Evolutionary conservation across 169 alveolate genomes (phyloP), one percentile per base, ranked within the genome.

Genomic region (Cryptosporidium tyzzeri): DNA sequence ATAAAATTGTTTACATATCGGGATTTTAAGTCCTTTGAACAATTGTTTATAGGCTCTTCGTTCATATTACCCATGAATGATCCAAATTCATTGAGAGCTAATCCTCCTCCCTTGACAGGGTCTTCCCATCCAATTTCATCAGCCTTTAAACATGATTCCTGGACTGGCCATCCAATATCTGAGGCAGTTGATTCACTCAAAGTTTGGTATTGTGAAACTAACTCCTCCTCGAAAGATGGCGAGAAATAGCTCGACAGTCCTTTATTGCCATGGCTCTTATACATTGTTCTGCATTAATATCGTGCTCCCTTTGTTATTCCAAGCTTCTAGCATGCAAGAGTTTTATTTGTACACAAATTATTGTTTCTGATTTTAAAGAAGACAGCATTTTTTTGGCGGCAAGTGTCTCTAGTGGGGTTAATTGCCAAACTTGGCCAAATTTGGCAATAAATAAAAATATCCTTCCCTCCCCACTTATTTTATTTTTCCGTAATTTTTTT

Each of bases 341-440:
- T 26, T 29, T 61, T 41, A 61, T 26, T 62, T 37, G n/a, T 65
- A 29, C 89, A 59, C 89, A 62, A 80, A 65, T 26, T 65, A 65
- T 65, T 65, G 33, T 65, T 51, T 53, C 37, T 37, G 86, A 33
- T 73, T 73, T 55, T 10, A 1, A 55, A 73, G 86, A 73, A 80
- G 89, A 80, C 89, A 80, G 89, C 80, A 58, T 48, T 23, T 44
- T 45, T 62, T 80, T 62, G 75, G 89, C 89, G 86, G 89, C 89
- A 80, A 80, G 73, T 23, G 89, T 80, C 89, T 80, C 89, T 62
- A 59, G 89, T 80, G 89, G 89, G 89, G 89, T 80, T 23, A 67
- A 45, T 45, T 37, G 62, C 59, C 75, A 62, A 58, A 33, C 61
- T 55, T 31, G 70, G 37, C 45, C n/a, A 16, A 31, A 65, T 65